Conservation (phyloP, 352 stramenopile genomes). For the Globisporangium sylvaticum region DNA sequence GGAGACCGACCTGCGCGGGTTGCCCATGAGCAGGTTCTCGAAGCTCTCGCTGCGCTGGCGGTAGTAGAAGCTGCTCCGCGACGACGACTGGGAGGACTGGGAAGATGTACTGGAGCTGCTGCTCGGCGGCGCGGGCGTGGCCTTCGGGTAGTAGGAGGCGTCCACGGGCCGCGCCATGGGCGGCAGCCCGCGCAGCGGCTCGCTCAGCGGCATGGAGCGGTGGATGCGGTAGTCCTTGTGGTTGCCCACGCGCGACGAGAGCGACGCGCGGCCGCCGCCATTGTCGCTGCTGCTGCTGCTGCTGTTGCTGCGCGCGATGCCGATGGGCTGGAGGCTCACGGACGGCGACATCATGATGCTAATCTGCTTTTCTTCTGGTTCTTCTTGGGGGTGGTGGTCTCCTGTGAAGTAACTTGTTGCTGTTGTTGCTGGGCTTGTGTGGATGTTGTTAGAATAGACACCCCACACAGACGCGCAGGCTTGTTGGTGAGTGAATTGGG, state of each 20-base stretch:
- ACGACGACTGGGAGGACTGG: not conserved
- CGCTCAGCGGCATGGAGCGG: constrained; percentile 17
- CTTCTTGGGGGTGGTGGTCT: not conserved
- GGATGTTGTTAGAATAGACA: not conserved
- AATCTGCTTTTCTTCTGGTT: constrained; percentile 1
- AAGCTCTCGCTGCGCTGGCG: constrained; percentile 21
- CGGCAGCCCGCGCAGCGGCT: constrained; percentile 14
- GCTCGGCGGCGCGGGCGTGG: constrained; percentile 2
- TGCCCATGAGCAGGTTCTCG: constrained; percentile 11
- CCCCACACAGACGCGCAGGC: not conserved
- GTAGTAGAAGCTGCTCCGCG: constrained; percentile 14
- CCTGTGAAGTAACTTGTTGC: constrained; percentile 8
- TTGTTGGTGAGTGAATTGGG: not conserved
- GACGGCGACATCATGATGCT: not conserved
- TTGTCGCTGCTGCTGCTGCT: not conserved
- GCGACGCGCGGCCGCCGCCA: not conserved
- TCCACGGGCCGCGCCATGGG: constrained; percentile 16
- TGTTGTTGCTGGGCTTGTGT: not conserved
- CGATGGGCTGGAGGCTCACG: constrained; percentile 9
- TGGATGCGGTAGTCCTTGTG: constrained; percentile 20
- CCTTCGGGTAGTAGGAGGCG: constrained; percentile 16
- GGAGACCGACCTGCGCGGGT: constrained; percentile 2
- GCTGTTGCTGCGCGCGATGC: constrained; percentile 13
- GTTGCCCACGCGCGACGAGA: constrained; percentile 17
- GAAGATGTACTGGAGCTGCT: not conserved